Base-by-base conservation (phyloP, 192 early-diverging fungal species). In the Backusella liffmaniae region DNA sequence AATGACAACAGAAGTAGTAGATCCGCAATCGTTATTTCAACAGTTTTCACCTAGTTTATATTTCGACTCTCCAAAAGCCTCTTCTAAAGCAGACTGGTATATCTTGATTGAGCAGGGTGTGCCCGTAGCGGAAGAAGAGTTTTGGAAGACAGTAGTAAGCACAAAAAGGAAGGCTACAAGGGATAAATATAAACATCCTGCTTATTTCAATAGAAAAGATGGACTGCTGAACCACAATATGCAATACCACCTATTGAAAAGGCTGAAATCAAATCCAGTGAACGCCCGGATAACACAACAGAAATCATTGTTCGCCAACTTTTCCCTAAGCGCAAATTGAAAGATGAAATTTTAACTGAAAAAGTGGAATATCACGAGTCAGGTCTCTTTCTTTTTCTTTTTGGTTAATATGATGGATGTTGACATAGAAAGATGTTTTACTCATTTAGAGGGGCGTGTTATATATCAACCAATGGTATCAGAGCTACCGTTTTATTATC, bases 221-320 rank as follows among this genome's bases (percentile, higher is more conserved):
- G 91, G 91, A 87, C 88, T 16, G 32, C 53, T 30, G 87, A 88
- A 23, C 88, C 91, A 18, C 86, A 90, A 46, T 77, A 77, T 23
- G 78, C 90, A 41, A 90, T 91, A 15, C 92, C 92, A 35, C 92
- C 92, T 0, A 77, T 93, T 29, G 77, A 86, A 42, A 79, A 76
- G 34, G 86, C 89, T 1, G 86, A 86, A 12, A 84, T 89, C 32
- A 44, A 71, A 46, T 71, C 70, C 30, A 71, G 23, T 34, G 34
- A 41, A 39, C 36, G 12, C 34, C n/a, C 35, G 16, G 42, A 83
- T 84, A 35, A 65, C n/a, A 18, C 67, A 49, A 29, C 42, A 0
- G 73, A 74, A 30, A 77, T 66, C 12, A 83, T 85, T 10, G 70
- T 62, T 12, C 73, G 87, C 23, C 72, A 75, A 51, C 72, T 88